Evolutionary conservation across 2,329 filamentous ascomycete genomes (phyloP), one percentile per base, ranked within the genome.

Genomic region (Aplosporella prunicola): DNA sequence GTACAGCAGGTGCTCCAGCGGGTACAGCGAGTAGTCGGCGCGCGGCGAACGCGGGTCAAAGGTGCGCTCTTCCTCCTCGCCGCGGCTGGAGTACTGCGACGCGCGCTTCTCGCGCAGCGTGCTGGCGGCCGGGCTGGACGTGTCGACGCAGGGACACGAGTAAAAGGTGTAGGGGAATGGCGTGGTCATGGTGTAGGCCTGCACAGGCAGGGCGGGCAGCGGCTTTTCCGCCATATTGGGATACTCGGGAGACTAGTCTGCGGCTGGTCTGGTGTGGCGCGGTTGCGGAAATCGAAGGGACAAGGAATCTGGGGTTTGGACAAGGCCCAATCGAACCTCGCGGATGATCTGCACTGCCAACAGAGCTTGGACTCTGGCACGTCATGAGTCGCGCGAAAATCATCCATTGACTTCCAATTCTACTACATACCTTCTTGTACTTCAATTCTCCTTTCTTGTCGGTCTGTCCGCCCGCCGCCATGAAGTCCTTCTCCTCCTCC

Each of bases 1-100:
- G 66, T 93, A 98, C 26, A 96, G 73, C 17, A 98, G 74, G 56
- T 95, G 80, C 54, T 96, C 89, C 29, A 95, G 78, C 1, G 91
- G 89, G 55, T 89, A 95, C 20, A 98, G 70, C 47, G 86, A 88
- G 68, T 86, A 96, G 58, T 87, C 91, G 41, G 91, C 83, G 24
- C 88, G 80, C 11, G 83, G 76, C 43, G 80, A 79, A 50, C 82
- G 78, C 2, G 91, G 87, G 56, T 98, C 83, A 59, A 98, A 94
- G 4, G 84, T 81, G 44, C 73, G 71, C 41, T 85, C 83, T 46
- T 86, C 81, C 34, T 85, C 78, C 18, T 73, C 64, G 3, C 64
- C 62, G 38, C 54, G 51, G 15, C 50, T 50, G 35, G 50, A 43
- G 38, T 52, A 51, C 23, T 42, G 35, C 50, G 57, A 61, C 48